Conservation (phyloP, 345 rosid genomes). For the Pelargonium nanum region DNA sequence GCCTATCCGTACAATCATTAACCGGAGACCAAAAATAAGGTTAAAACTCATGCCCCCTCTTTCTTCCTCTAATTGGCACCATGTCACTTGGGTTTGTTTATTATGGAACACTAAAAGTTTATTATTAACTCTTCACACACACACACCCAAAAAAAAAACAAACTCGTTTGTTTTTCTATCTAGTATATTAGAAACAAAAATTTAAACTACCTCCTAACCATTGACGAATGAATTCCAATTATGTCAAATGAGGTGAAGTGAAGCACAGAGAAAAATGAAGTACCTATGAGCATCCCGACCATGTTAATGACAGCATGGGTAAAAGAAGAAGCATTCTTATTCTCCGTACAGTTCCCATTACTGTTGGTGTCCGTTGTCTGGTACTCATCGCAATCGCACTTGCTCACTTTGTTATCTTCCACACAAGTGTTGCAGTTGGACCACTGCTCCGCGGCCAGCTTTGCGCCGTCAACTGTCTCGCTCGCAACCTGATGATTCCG, state of each 20-base stretch:
- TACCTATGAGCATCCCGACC: slow-evolving; percentile 88
- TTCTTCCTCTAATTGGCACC: too few relatives aligned
- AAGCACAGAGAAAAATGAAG: background rate
- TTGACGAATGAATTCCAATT: background rate
- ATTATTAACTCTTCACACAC: too few relatives aligned
- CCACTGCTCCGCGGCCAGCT: slow-evolving; percentile 9
- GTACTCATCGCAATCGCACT: slow-evolving; percentile 13
- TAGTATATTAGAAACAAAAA: too few relatives aligned
- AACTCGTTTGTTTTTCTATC: too few relatives aligned
- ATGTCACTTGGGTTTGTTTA: too few relatives aligned
- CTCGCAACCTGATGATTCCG: slow-evolving; percentile 14
- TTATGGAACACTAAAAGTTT: too few relatives aligned
- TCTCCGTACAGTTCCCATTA: background rate
- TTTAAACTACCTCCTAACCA: too few relatives aligned
- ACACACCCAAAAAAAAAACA: too few relatives aligned
- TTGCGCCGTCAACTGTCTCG: slow-evolving; percentile 19
- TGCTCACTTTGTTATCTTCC: slow-evolving; percentile 27
- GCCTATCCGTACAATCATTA: too few relatives aligned
- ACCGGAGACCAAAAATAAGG: too few relatives aligned
- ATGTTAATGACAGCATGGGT: slow-evolving; percentile 65
- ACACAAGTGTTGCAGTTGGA: slow-evolving; percentile 23
- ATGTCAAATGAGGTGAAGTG: background rate
- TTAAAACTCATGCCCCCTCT: too few relatives aligned
- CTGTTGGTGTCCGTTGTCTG: too few relatives aligned
- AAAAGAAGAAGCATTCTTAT: slow-evolving; percentile 32